phyloP scores from a whole-genome alignment of 805 yeast species.

The Cyberlindnera subsufficiens region DNA sequence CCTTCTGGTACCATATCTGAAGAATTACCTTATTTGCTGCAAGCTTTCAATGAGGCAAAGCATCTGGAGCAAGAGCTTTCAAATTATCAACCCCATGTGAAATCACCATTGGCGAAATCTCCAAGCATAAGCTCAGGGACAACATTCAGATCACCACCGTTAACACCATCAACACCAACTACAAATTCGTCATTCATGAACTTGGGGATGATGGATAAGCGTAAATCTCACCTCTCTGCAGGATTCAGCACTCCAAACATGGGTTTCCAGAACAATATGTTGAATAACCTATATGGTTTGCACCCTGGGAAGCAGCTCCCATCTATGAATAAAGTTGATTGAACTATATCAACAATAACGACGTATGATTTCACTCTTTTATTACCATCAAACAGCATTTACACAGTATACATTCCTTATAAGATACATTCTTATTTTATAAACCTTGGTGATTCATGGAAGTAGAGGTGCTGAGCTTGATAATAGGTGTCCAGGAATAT shows the following conservation, averaged over 20 bases:
- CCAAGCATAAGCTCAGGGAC: neutral
- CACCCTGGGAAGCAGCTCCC: slow-evolving; percentile 9
- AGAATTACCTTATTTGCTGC: slow-evolving; percentile 59
- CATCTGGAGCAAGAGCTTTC: slow-evolving; percentile 47
- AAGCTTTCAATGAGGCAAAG: slow-evolving; percentile 61
- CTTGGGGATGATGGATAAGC: slow-evolving; percentile 1
- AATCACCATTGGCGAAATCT: slow-evolving; percentile 1
- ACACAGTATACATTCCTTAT: too few relatives aligned
- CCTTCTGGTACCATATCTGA: slow-evolving; percentile 50
- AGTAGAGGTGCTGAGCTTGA: neutral
- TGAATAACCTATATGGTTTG: slow-evolving; percentile 23
- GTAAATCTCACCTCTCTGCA: slow-evolving; percentile 11
- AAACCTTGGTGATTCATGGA: too few relatives aligned
- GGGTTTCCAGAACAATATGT: slow-evolving; percentile 18
- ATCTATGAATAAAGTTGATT: neutral
- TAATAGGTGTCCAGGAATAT: neutral
- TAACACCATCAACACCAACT: neutral
- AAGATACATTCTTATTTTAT: too few relatives aligned
- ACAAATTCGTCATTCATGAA: neutral
- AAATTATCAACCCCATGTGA: slow-evolving; percentile 7
- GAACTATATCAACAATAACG: neutral
- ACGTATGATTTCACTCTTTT: neutral
- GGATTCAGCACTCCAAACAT: slow-evolving; percentile 13
- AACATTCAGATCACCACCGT: neutral
- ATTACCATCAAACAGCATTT: neutral